These are phyloP conservation scores for Penicillium aurantiogriseum DNA, from an alignment of 2,329 filamentous ascomycete genomes.

Conservation along the genomic window DNA sequence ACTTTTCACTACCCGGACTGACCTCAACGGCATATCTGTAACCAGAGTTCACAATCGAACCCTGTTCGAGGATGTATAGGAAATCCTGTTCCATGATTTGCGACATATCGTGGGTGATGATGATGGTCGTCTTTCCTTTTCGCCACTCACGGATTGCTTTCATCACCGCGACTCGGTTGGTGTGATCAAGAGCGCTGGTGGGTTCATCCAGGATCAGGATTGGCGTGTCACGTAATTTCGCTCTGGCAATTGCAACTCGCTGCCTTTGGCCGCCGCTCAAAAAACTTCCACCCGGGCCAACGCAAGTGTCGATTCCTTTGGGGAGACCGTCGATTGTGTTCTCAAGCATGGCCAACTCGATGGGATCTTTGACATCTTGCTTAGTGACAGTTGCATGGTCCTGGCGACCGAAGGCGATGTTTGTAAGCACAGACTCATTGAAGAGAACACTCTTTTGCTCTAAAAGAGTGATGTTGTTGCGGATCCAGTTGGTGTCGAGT, in stretches of 20 bases:
- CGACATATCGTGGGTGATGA: slow-evolving; percentile 86
- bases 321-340: slow-evolving; percentile 66
- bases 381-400: slow-evolving; percentile 50
- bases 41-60: slow-evolving; percentile 67
- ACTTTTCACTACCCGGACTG: slow-evolving; percentile 29
- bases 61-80: slow-evolving; percentile 74
- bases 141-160: slow-evolving; percentile 76
- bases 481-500: slow-evolving; percentile 69
- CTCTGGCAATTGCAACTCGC: slow-evolving; percentile 75
- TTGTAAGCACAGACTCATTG: slow-evolving; percentile 73
- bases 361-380: slow-evolving; percentile 61
- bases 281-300: slow-evolving; percentile 67
- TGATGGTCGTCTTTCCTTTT: slow-evolving; percentile 76
- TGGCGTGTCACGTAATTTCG: slow-evolving; percentile 71
- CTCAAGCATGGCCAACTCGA: slow-evolving; percentile 66
- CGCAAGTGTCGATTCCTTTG: slow-evolving; percentile 66
- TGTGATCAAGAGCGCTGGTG: slow-evolving; percentile 80
- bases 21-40: slow-evolving; percentile 55
- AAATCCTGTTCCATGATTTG: slow-evolving; percentile 73
- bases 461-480: slow-evolving; percentile 73
- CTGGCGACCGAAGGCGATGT: slow-evolving; percentile 69
- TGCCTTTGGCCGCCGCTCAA: slow-evolving; percentile 86
- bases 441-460: slow-evolving; percentile 83
- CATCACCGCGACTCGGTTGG: slow-evolving; percentile 67
- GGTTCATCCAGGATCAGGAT: slow-evolving; percentile 86